A percentile compares a stretch with the other conserved stretches of the same genome.
Conservation (phyloP, 345 rosid species). For the Citrus medica region DNA sequence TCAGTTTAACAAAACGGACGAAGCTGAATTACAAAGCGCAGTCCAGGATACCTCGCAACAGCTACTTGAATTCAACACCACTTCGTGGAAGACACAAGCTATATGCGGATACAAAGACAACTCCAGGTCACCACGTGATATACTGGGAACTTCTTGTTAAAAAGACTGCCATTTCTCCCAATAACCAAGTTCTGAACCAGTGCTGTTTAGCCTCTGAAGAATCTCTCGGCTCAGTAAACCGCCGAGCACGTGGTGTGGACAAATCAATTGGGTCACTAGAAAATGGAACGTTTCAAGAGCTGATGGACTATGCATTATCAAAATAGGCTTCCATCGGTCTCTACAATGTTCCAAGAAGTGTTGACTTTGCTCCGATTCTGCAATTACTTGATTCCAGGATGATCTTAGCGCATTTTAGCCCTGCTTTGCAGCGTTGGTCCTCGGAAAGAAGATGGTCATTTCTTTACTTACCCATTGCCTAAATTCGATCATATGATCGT, state of each 20-base stretch:
- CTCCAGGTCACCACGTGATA: conserved; percentile 84
- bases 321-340: too few relatives aligned
- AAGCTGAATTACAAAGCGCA: conserved; percentile 73
- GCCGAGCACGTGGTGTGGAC: conserved; percentile 74
- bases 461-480: too few relatives aligned
- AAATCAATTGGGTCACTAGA: conserved; percentile 78
- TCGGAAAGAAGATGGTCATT: conserved; percentile 52
- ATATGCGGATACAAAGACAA: conserved; percentile 64
- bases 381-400: conserved; percentile 81
- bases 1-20: conserved; percentile 84
- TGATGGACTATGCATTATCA: too few relatives aligned
- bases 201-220: conserved; percentile 89
- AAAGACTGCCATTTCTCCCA: too few relatives aligned
- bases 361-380: conserved; percentile 74
- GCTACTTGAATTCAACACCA: conserved; percentile 46
- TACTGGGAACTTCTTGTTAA: conserved; percentile 45
- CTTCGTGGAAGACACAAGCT: conserved; percentile 89
- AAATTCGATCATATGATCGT: too few relatives aligned
- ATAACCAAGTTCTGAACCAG: conserved; percentile 16
- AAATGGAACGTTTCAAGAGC: conserved; percentile 51
- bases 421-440: conserved; percentile 71
- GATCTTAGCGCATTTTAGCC: conserved; percentile 68
- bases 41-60: conserved; percentile 59
- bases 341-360: conserved; percentile 23
- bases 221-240: conserved; percentile 69